Conservation (phyloP, 768 basidiomycete species). For the Plicaturopsis crispa region DNA sequence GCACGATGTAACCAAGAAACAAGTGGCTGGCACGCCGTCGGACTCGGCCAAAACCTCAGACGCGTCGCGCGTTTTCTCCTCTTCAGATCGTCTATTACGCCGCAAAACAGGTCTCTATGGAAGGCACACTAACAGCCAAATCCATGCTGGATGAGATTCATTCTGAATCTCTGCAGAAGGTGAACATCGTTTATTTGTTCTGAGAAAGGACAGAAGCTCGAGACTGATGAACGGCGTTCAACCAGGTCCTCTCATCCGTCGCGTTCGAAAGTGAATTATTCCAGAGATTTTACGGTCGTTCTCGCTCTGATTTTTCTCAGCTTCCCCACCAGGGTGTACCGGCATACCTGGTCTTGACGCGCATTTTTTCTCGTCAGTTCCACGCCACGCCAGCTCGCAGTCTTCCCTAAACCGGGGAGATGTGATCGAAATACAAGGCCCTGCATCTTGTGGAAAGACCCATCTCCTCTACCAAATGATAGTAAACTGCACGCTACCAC, state of each 20-base stretch:
- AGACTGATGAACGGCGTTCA: slow-evolving; percentile 7
- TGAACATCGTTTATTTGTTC: slow-evolving; percentile 13
- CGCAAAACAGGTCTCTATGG: no score
- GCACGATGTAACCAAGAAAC: no score
- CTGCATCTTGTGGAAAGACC: slow-evolving; percentile 69
- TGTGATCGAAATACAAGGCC: slow-evolving; percentile 71
- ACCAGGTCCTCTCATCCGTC: slow-evolving; percentile 37
- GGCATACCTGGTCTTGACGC: slow-evolving; percentile 25
- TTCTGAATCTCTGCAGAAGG: slow-evolving; percentile 27
- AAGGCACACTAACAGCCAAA: neutral
- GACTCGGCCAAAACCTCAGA: no score
- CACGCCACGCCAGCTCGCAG: slow-evolving; percentile 9
- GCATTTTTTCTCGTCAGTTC: slow-evolving; percentile 5
- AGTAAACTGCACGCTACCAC: slow-evolving; percentile 42
- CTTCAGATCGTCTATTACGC: no score
- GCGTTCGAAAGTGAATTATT: slow-evolving; percentile 25
- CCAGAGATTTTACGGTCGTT: slow-evolving; percentile 3
- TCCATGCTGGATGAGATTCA: slow-evolving; percentile 24
- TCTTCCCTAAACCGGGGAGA: slow-evolving; percentile 44
- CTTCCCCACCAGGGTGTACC: slow-evolving; percentile 20
- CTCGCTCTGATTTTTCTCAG: slow-evolving; percentile 12
- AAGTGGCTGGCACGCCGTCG: no score
- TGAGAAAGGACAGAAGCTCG: no score
- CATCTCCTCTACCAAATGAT: slow-evolving; percentile 67
- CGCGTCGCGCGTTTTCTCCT: no score